Percentiles rank a stretch among this genome's conserved stretches.
phyloP scores from a whole-genome alignment of 129 eudicot species.

The Erigeron canadensis region DNA sequence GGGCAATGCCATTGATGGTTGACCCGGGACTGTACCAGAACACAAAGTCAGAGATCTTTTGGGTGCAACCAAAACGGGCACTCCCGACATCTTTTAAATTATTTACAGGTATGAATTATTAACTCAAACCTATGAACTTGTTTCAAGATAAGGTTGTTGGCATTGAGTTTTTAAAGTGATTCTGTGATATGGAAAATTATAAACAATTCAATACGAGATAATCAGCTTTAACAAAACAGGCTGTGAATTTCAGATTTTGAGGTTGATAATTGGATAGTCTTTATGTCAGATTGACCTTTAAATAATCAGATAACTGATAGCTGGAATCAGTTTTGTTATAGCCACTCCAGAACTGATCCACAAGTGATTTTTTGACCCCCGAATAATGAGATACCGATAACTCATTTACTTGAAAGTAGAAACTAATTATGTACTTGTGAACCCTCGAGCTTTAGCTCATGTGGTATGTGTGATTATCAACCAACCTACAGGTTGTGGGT shows the following conservation, averaged over 20 bases:
- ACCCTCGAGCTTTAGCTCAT: too few species aligned
- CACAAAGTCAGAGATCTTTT: constrained; percentile 68
- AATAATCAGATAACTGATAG: neutral
- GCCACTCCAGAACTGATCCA: neutral
- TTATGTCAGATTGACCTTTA: neutral
- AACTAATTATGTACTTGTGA: too few species aligned
- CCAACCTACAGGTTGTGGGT: too few species aligned
- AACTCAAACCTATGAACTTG: neutral
- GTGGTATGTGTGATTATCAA: too few species aligned
- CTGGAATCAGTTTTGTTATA: neutral
- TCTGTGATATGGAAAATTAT: too few species aligned
- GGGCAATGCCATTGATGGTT: constrained; percentile 89
- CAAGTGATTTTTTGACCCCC: neutral
- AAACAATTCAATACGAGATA: too few species aligned
- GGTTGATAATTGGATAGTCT: too few species aligned
- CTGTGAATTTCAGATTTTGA: too few species aligned
- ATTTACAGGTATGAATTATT: constrained; percentile 59
- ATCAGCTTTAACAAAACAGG: too few species aligned
- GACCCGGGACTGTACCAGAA: constrained; percentile 89
- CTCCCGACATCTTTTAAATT: constrained; percentile 77
- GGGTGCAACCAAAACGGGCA: constrained; percentile 63
- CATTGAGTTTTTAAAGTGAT: too few species aligned
- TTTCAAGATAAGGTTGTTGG: too few species aligned
- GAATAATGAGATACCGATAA: neutral
- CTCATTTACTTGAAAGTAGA: too few species aligned